Evolutionary conservation across 2,329 filamentous ascomycete genomes (phyloP), one percentile per base, ranked within the genome.

Genomic region (Alternaria ventricosa): DNA sequence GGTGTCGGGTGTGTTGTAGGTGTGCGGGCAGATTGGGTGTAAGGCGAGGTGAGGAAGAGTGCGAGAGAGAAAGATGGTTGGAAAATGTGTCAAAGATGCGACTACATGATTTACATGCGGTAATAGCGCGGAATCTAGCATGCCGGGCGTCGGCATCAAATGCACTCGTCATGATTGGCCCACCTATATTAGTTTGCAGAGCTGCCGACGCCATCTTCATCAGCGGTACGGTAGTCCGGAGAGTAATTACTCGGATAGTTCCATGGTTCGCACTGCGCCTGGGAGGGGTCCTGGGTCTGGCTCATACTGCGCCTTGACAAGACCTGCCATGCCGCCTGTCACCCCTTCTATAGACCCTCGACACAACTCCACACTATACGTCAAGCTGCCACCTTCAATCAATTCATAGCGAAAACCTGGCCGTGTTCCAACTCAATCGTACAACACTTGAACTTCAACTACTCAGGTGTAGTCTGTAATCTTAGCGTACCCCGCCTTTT

Each of bases 81-180:
- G 60, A 60, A 60, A 63, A 63, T 63, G 55, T 65, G 67, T 68
- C 61, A 49, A 54, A 61, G 59, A 70, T 43, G 58, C 57, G 20
- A 59, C 45, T 41, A 44, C 30, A 47, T 49, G 28, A 50, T 33
- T 60, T 63, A 60, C 50, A 63, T 60, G 56, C 56, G 60, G 56
- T 63, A 63, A 63, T 60, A 55, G 67, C 69, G 64, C 70, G 67
- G 72, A 74, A 64, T 73, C 57, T 63, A 51, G 30, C 10, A 54
- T 36, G 57, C 70, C 72, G 69, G 61, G 55, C 63, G 46, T 73
- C 71, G 68, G 68, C 73, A 69, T 69, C 64, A 68, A 77, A 72
- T 76, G 49, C 22, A 51, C 20, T 33, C 30, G 23, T 54, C 47
- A 33, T 72, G 60, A 77, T 77, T 77, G 75, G 75, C 20, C 51